Evolutionary conservation across 208 protist species (phyloP), one percentile per base, ranked within the genome.

Genomic region (Endotrypanum monterogeii): DNA sequence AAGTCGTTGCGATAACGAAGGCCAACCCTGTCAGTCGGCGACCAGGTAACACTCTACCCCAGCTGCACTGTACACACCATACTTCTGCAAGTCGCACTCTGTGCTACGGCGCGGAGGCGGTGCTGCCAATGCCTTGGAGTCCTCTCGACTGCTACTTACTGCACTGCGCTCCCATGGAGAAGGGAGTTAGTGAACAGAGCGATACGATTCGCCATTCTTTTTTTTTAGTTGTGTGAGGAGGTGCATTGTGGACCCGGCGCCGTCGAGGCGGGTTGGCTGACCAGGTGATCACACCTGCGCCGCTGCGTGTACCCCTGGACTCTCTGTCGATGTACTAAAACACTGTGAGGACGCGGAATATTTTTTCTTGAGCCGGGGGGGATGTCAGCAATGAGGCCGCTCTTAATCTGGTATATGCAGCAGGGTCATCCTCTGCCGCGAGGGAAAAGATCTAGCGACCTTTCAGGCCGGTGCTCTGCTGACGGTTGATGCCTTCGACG

Each of bases 161-260:
- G 66, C 51, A 25, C 39, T 84, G 60, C 65, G 84, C 20, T 16
- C 52, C 1, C 71, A 83, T 35, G n/a, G 63, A 71, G 25, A 76
- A 82, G 66, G 79, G 74, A 50, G 89, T 95, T 62, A 87, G 91
- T 48, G 83, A 91, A 39, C 77, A 78, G 63, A 16, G 66, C 2
- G 65, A 39, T 3, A 69, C 73, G 57, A 69, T 88, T 2, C 83
- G 83, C 3, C 63, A 84, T 8, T 89, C 94, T 73, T 96, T 94
- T 75, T 89, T n/a, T n/a, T n/a, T n/a, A n/a, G n/a, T n/a, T n/a
- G n/a, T n/a, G n/a, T 89, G n/a, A 97, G 95, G 62, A 48, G 63
- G 20, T 83, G 72, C 67, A 80, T 94, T 39, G 89, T 89, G n/a
- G n/a, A n/a, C n/a, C n/a, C n/a, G n/a, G n/a, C n/a, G n/a, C n/a